Conservation (phyloP, 306 rosid species). For the Myrica gale region DNA sequence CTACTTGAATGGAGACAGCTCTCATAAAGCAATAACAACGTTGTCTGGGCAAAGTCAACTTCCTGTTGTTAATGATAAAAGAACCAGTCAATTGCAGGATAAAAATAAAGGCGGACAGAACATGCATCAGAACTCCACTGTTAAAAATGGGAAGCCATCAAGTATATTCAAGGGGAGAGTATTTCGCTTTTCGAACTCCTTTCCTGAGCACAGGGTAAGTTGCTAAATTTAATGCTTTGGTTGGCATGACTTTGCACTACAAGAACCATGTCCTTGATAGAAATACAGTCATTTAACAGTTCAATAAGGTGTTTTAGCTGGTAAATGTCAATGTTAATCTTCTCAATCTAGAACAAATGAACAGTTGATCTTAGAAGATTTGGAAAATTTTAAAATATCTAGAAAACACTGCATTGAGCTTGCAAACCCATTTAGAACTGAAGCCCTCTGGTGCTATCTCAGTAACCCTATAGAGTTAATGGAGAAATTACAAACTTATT, state of each 20-base stretch:
- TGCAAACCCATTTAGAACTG: background rate
- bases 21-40: conserved; percentile 37
- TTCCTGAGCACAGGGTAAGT: conserved; percentile 82
- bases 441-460: background rate
- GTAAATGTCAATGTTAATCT: conserved; percentile 9
- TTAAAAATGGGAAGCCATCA: conserved; percentile 49
- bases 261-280: background rate
- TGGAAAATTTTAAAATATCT: background rate
- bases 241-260: conserved; percentile 8
- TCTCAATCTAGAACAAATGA: too few relatives aligned
- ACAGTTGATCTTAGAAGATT: background rate
- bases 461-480: background rate
- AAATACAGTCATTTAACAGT: background rate
- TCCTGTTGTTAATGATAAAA: conserved; percentile 36
- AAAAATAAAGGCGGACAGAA: conserved; percentile 33
- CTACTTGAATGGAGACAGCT: conserved; percentile 35
- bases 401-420: background rate
- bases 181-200: conserved; percentile 68
- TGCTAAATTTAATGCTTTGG: conserved; percentile 18
- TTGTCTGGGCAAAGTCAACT: conserved; percentile 39
- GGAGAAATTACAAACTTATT: background rate
- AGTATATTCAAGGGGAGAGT: conserved; percentile 57
- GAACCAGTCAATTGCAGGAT: conserved; percentile 23
- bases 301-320: background rate
- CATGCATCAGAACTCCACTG: conserved; percentile 37